Percentiles rank a stretch among this genome's conserved stretches.
phyloP scores from a whole-genome alignment of 305 asterid genomes.

The Fraxinus nigra region DNA sequence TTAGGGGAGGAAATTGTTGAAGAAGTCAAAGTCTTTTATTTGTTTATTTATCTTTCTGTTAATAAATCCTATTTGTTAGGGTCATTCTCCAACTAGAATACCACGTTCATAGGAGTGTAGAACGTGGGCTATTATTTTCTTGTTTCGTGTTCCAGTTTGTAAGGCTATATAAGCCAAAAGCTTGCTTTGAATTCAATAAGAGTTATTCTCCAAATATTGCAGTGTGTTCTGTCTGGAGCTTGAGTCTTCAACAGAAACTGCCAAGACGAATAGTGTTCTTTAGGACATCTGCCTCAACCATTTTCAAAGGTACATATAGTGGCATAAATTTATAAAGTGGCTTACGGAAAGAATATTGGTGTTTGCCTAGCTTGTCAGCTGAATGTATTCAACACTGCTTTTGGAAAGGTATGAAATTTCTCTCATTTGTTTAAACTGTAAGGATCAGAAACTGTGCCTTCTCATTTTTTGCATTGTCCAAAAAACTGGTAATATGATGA shows the following conservation, averaged over 20 bases:
- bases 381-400: constrained; percentile 73
- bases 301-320: too few relatives aligned
- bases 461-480: not conserved
- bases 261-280: too few relatives aligned
- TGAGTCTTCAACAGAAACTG: not conserved
- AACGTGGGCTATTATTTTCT: not conserved
- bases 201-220: not conserved
- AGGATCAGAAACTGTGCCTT: not conserved
- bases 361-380: constrained; percentile 61
- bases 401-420: constrained; percentile 69
- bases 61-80: not conserved
- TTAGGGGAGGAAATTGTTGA: too few relatives aligned
- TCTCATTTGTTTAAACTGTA: not conserved
- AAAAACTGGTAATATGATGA: not conserved
- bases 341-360: too few relatives aligned
- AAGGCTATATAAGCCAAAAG: not conserved
- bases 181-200: not conserved
- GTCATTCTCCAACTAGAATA: not conserved
- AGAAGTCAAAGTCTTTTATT: too few relatives aligned
- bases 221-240: not conserved
- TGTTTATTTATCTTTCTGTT: not conserved
- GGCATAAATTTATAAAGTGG: too few relatives aligned
- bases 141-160: not conserved
- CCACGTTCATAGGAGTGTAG: not conserved
- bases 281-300: too few relatives aligned